Conservation (phyloP, 345 rosid species). For the Lepidium aucheri region DNA sequence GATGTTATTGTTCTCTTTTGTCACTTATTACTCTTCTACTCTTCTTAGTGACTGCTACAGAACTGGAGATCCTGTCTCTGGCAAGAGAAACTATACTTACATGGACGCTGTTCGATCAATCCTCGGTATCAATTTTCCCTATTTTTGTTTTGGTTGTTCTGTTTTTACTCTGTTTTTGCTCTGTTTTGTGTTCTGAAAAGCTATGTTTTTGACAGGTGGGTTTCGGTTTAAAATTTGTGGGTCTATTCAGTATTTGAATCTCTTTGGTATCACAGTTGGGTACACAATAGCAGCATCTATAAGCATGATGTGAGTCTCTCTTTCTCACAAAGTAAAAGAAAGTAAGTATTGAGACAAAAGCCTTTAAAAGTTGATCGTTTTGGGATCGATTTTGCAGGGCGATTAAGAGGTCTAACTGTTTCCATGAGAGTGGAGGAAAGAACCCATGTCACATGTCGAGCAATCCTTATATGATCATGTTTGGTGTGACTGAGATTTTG, state of each 20-base stretch:
- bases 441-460: constrained; percentile 59
- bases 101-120: constrained; percentile 67
- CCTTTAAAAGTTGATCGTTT: background rate
- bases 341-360: background rate
- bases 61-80: constrained; percentile 44
- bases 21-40: constrained; percentile 60
- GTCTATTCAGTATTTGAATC: constrained; percentile 50
- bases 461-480: constrained; percentile 70
- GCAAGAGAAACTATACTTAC: constrained; percentile 76
- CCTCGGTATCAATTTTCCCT: constrained; percentile 39
- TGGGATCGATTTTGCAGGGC: constrained; percentile 39
- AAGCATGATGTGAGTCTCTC: constrained; percentile 59
- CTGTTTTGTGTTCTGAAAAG: background rate
- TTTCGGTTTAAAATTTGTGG: constrained; percentile 60
- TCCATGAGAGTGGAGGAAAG: constrained; percentile 54
- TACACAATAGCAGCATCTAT: constrained; percentile 75
- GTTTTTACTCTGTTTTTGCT: too few species aligned
- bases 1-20: constrained; percentile 64
- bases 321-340: too few species aligned
- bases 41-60: constrained; percentile 69
- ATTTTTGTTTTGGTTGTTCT: background rate
- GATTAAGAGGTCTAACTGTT: constrained; percentile 65
- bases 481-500: constrained; percentile 55
- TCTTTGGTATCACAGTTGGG: constrained; percentile 59
- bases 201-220: constrained; percentile 44